Evolutionary conservation across 1,139 yeast species (phyloP).

Genomic region (Pneumocystis carinii): DNA sequence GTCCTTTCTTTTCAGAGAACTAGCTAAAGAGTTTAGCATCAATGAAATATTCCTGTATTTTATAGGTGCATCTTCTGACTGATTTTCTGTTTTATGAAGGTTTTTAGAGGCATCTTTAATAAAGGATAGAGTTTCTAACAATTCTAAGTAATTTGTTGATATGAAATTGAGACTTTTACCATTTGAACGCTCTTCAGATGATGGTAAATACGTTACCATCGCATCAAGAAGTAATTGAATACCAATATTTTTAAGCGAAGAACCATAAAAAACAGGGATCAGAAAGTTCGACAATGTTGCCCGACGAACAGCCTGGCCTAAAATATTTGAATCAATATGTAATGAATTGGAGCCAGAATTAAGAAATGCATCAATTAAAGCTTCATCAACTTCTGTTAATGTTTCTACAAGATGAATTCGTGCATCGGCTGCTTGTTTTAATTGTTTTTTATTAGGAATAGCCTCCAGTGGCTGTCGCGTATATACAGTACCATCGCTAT

Average conservation of each 20-base stretch:
- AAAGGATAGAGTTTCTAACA: background rate
- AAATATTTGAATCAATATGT: background rate
- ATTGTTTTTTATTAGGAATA: conserved; percentile 19
- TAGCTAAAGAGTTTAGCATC: conserved; percentile 19
- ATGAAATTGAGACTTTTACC: conserved; percentile 25
- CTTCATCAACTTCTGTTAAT: conserved; percentile 67
- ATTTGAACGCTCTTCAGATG: conserved; percentile 45
- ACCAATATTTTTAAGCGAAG: conserved; percentile 83
- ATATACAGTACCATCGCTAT: conserved; percentile 38
- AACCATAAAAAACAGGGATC: conserved; percentile 81
- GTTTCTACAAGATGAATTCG: conserved; percentile 73
- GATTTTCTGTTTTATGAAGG: conserved; percentile 11
- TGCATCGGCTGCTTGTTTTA: conserved; percentile 39
- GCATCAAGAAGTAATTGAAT: conserved; percentile 90
- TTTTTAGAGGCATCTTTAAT: conserved; percentile 33
- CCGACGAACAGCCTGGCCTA: conserved; percentile 40
- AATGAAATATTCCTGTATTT: too few relatives aligned
- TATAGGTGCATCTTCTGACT: too few relatives aligned
- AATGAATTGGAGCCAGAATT: conserved; percentile 26
- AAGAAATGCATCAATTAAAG: conserved; percentile 57
- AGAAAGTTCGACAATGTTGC: conserved; percentile 46
- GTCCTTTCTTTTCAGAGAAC: background rate
- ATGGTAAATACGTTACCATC: conserved; percentile 58
- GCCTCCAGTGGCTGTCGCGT: conserved; percentile 31
- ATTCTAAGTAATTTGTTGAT: conserved; percentile 1